Conservation (phyloP, 805 yeast genomes). For the Candida nitratophila region DNA sequence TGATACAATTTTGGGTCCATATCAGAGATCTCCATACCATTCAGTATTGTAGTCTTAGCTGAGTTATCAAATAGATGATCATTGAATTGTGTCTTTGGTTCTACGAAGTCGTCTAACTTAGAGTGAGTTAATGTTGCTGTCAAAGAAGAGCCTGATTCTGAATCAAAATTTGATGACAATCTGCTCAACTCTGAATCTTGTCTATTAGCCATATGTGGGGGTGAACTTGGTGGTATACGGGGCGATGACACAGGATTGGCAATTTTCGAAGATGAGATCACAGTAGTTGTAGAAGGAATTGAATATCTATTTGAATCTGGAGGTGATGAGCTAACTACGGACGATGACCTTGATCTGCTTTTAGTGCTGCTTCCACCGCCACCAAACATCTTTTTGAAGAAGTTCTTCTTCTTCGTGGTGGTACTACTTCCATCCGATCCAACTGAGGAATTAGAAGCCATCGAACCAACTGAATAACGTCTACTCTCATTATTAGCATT, state of each 20-base stretch:
- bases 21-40: neutral
- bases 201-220: neutral
- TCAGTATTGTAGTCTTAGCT: constrained; percentile 1
- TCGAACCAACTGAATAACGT: neutral
- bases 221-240: constrained; percentile 2
- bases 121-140: too few relatives aligned
- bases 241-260: constrained; percentile 5
- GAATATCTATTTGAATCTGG: constrained; percentile 6
- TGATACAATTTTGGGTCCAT: constrained; percentile 39
- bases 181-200: neutral
- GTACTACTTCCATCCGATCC: neutral
- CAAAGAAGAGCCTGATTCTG: neutral
- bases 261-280: neutral
- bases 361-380: constrained; percentile 1
- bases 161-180: neutral
- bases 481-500: neutral
- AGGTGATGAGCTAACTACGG: constrained; percentile 2
- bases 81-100: constrained; percentile 4
- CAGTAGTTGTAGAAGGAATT: constrained; percentile 1
- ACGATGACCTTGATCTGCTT: neutral
- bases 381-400: constrained; percentile 23
- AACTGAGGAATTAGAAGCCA: neutral
- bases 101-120: constrained; percentile 8
- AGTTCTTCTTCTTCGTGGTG: constrained; percentile 12
- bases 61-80: constrained; percentile 4